These are phyloP conservation scores for Pluteus cervinus DNA, from an alignment of 768 basidiomycete genomes.

Conservation along the genomic window DNA sequence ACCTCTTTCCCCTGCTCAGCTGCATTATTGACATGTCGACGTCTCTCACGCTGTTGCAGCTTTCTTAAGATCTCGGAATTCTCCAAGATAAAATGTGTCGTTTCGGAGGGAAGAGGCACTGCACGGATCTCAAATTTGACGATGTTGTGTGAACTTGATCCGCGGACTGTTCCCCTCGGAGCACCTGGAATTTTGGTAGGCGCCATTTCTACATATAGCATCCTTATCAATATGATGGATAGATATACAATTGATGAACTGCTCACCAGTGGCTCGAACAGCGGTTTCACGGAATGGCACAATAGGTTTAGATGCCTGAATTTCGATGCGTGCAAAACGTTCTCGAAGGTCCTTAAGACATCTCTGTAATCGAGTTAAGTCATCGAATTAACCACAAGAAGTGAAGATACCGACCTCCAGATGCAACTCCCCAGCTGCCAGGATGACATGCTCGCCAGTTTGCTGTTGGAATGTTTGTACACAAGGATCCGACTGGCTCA, in stretches of 20 bases:
- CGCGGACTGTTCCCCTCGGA: slow-evolving; percentile 72
- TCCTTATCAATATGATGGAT: neutral
- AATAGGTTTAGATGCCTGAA: slow-evolving; percentile 91
- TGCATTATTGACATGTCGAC: too few relatives aligned
- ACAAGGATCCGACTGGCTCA: slow-evolving; percentile 94
- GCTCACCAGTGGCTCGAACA: slow-evolving; percentile 65
- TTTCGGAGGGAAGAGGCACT: slow-evolving; percentile 61
- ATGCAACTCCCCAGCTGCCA: slow-evolving; percentile 94
- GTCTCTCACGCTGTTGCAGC: slow-evolving; percentile 46
- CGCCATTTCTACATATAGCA: slow-evolving; percentile 66
- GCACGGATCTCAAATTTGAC: slow-evolving; percentile 85
- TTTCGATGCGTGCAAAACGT: slow-evolving; percentile 88
- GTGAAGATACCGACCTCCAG: slow-evolving; percentile 59
- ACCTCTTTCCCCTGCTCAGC: too few relatives aligned
- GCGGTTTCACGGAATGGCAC: slow-evolving; percentile 98
- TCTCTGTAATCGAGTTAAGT: slow-evolving; percentile 43
- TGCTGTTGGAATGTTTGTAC: slow-evolving; percentile 97
- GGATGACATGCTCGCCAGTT: slow-evolving; percentile 95
- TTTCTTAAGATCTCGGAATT: slow-evolving; percentile 62
- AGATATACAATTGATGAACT: neutral
- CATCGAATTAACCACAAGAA: neutral
- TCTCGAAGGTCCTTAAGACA: slow-evolving; percentile 96
- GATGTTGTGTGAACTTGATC: slow-evolving; percentile 59
- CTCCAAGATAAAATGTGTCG: slow-evolving; percentile 73
- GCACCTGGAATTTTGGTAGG: slow-evolving; percentile 70